Evolutionary conservation across 75 land plant species (phyloP).

Genomic region (Cupressus sempervirens): DNA sequence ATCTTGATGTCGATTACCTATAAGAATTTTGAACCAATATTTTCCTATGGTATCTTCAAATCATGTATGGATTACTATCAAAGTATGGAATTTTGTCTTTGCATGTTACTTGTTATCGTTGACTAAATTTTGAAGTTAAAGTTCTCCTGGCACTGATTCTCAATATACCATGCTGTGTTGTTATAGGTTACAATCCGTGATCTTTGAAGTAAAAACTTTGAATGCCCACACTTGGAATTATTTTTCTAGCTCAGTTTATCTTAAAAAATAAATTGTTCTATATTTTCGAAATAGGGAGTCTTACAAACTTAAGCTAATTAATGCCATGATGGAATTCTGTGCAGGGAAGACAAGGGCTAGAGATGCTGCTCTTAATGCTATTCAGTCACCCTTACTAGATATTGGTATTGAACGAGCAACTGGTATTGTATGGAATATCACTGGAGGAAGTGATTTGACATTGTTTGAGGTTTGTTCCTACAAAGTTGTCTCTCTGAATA

Average conservation of each 20-base stretch:
- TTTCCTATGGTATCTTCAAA: not conserved
- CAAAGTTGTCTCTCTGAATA: not conserved
- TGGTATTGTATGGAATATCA: slow-evolving; percentile 98
- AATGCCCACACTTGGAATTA: not conserved
- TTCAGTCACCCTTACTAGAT: slow-evolving; percentile 93
- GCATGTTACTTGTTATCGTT: not conserved
- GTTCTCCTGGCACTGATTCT: not conserved
- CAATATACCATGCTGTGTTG: not conserved
- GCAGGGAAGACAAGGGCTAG: slow-evolving; percentile 95
- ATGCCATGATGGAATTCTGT: not conserved
- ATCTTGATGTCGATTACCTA: not conserved
- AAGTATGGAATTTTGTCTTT: not conserved
- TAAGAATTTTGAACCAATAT: not conserved
- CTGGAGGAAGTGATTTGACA: slow-evolving; percentile 93
- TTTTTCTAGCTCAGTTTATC: not conserved
- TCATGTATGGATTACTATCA: not conserved
- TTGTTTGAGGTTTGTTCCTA: slow-evolving; percentile 73
- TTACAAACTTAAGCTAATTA: not conserved
- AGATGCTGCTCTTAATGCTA: slow-evolving; percentile 96
- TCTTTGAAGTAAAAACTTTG: not conserved
- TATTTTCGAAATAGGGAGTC: not conserved
- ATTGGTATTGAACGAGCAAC: slow-evolving; percentile 98
- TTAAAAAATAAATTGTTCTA: not conserved
- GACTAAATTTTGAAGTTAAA: not conserved
- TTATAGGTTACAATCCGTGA: not conserved